These are phyloP conservation scores for Albifimbria verrucaria DNA, from an alignment of 2,329 filamentous ascomycete species.

Conservation along the genomic window DNA sequence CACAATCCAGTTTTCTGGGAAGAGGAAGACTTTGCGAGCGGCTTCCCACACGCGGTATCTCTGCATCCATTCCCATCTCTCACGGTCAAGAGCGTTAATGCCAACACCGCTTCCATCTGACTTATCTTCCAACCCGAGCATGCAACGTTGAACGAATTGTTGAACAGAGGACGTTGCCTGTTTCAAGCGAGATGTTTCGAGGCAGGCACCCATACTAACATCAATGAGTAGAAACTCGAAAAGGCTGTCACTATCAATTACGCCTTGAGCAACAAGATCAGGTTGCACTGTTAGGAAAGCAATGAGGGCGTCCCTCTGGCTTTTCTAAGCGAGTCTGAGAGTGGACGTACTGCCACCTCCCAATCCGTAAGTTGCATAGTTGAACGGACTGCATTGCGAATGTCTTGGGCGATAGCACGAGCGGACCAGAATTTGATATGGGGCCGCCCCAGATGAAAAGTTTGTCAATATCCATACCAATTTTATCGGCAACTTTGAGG, in stretches of 20 bases:
- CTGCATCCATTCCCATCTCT: conserved; percentile 4
- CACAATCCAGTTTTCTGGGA: conserved; percentile 9
- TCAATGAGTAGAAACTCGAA: conserved; percentile 3
- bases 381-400: neutral
- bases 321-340: neutral
- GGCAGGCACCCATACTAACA: neutral
- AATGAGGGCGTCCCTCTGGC: neutral
- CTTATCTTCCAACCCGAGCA: neutral
- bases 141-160: neutral
- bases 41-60: conserved; percentile 4
- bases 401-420: neutral
- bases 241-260: neutral
- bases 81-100: neutral
- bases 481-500: neutral
- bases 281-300: neutral
- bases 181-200: conserved; percentile 1
- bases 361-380: neutral
- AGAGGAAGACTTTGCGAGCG: conserved; percentile 5
- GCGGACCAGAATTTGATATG: neutral
- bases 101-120: neutral
- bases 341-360: neutral
- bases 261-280: neutral
- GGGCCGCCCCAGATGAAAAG: neutral
- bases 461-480: neutral
- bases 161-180: conserved; percentile 2